phyloP scores from a whole-genome alignment of 1,139 yeast species.

The Yamadazyma triangularis region DNA sequence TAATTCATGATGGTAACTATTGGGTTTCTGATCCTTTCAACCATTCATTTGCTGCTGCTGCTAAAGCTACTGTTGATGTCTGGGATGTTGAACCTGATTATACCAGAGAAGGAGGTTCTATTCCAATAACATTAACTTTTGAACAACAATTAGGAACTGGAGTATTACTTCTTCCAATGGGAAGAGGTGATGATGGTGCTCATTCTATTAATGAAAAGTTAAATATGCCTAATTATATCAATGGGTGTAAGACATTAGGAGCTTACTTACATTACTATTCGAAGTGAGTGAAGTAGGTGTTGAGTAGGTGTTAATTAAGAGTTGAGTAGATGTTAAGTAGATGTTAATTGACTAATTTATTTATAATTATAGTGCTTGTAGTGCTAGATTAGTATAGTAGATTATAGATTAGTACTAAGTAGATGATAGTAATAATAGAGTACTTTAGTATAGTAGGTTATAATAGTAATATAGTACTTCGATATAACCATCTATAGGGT shows the following conservation, averaged over 20 bases:
- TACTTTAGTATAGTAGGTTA: too few relatives aligned
- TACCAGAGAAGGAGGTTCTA: slow-evolving; percentile 98
- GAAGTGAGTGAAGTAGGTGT: slow-evolving; percentile 14
- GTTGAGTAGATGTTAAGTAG: too few relatives aligned
- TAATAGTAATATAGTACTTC: too few relatives aligned
- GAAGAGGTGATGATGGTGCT: slow-evolving; percentile 99
- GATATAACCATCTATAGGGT: too few relatives aligned
- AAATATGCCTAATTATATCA: slow-evolving; percentile 81
- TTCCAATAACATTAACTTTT: slow-evolving; percentile 91
- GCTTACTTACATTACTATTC: slow-evolving; percentile 90
- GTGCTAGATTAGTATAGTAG: too few relatives aligned
- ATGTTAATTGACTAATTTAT: too few relatives aligned
- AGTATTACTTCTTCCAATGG: slow-evolving; percentile 91
- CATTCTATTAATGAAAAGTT: slow-evolving; percentile 96
- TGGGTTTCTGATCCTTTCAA: slow-evolving; percentile 96
- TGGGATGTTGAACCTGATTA: slow-evolving; percentile 95
- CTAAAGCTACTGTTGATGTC: slow-evolving; percentile 87
- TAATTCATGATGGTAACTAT: slow-evolving; percentile 91
- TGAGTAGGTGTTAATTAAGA: too few relatives aligned
- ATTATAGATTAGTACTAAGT: too few relatives aligned
- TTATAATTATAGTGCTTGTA: too few relatives aligned
- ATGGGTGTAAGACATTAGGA: slow-evolving; percentile 90
- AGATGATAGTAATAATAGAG: too few relatives aligned
- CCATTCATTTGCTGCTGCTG: slow-evolving; percentile 90
- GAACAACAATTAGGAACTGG: slow-evolving; percentile 81